phyloP scores from a whole-genome alignment of 73 alveolate genomes.

The Stentor roeselii region DNA sequence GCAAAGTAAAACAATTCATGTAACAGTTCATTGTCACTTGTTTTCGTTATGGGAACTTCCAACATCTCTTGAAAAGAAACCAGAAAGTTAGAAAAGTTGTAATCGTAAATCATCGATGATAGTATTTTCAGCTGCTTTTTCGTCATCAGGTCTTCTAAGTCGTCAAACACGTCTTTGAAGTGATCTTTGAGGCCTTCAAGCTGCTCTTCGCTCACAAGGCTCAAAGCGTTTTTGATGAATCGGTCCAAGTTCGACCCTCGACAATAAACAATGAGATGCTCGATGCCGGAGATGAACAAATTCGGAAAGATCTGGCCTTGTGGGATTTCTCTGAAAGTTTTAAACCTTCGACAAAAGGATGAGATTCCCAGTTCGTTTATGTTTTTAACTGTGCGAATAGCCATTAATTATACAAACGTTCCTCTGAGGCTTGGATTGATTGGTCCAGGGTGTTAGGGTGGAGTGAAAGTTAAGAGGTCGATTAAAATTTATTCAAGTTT shows the following conservation, averaged over 20 bases:
- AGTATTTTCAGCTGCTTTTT: neutral
- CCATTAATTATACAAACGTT: neutral
- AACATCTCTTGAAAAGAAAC: neutral
- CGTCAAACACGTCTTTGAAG: neutral
- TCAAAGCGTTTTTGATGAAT: neutral
- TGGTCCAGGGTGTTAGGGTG: too few species aligned
- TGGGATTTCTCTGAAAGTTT: neutral
- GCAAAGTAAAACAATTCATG: neutral
- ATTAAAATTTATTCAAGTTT: too few species aligned
- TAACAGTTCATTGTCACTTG: neutral
- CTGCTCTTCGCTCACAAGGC: neutral
- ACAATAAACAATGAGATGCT: neutral
- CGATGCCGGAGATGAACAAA: neutral
- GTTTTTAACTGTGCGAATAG: neutral
- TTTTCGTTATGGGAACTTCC: neutral
- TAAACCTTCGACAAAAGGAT: neutral
- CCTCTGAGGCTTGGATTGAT: too few species aligned
- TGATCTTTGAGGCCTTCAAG: neutral
- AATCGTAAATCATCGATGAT: neutral
- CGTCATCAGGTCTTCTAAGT: neutral
- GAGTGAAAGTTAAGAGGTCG: too few species aligned
- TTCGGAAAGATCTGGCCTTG: neutral
- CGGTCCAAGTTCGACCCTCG: neutral
- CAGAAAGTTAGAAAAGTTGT: too few species aligned
- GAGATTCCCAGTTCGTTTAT: neutral